phyloP scores from a whole-genome alignment of 2,329 filamentous ascomycete species.

The Domatiomyces globalis region DNA sequence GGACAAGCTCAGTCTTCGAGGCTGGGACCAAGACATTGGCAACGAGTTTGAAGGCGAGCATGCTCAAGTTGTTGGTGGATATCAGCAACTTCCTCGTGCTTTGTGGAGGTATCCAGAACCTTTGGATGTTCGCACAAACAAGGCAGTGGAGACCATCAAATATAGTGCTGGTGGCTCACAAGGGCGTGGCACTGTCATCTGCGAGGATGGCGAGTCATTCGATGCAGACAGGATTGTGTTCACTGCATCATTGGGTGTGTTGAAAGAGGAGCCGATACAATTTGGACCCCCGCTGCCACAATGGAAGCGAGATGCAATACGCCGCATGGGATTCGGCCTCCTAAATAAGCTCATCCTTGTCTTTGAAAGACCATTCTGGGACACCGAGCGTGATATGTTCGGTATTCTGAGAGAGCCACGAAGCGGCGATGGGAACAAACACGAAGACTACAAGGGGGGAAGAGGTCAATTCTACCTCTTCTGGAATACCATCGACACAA shows the following conservation, averaged over 20 bases:
- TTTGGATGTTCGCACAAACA: constrained; percentile 62
- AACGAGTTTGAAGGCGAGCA: constrained; percentile 96
- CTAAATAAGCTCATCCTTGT: constrained; percentile 92
- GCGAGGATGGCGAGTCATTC: constrained; percentile 60
- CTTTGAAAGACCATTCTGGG: constrained; percentile 84
- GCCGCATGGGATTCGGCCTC: constrained; percentile 77
- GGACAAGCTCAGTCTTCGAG: constrained; percentile 68
- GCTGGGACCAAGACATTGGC: constrained; percentile 94
- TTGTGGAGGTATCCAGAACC: constrained; percentile 62
- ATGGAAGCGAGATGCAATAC: constrained; percentile 70
- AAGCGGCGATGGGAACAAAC: constrained; percentile 55
- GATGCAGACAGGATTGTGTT: constrained; percentile 85
- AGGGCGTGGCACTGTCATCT: constrained; percentile 50
- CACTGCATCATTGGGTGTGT: constrained; percentile 76
- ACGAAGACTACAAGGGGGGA: constrained; percentile 62
- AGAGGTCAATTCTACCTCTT: constrained; percentile 94
- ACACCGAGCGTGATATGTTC: constrained; percentile 79
- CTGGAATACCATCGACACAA: constrained; percentile 88
- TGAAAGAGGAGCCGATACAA: constrained; percentile 68
- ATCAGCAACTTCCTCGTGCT: constrained; percentile 82
- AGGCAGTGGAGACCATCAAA: constrained; percentile 59
- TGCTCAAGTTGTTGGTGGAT: constrained; percentile 84
- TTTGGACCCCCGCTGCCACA: constrained; percentile 83
- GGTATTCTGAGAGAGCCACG: constrained; percentile 65
- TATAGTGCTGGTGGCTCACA: constrained; percentile 34